Evolutionary conservation across 352 stramenopile species (phyloP).

Genomic region (Phytophthora agathidicida): DNA sequence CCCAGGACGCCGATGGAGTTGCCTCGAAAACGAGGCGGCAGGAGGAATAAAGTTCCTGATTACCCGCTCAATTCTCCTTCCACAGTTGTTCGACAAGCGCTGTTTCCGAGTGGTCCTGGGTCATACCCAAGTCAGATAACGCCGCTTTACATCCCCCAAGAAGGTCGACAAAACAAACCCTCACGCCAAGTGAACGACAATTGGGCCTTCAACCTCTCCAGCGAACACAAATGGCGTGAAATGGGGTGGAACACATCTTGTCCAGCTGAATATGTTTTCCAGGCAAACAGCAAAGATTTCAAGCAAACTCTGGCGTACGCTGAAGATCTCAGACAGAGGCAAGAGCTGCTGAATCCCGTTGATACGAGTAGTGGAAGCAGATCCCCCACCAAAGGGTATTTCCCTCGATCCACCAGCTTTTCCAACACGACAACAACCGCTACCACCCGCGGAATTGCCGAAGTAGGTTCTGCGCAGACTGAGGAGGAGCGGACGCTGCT

Average conservation of each 20-base stretch:
- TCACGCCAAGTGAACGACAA: constrained; percentile 7
- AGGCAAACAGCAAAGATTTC: constrained; percentile 44
- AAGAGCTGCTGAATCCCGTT: constrained; percentile 6
- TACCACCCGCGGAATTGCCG: constrained; percentile 24
- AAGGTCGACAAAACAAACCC: constrained; percentile 17
- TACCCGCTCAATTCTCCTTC: constrained; percentile 43
- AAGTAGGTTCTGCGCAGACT: constrained; percentile 29
- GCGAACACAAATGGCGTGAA: constrained; percentile 58
- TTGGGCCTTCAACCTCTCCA: constrained; percentile 8
- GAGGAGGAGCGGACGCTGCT: constrained; percentile 43
- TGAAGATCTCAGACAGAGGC: constrained; percentile 41
- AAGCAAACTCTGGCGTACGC: constrained; percentile 69
- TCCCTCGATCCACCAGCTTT: constrained; percentile 27
- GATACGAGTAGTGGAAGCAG: neutral
- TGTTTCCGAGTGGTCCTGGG: constrained; percentile 47
- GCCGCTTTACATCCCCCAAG: constrained; percentile 28
- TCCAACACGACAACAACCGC: constrained; percentile 25
- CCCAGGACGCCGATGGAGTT: constrained; percentile 8
- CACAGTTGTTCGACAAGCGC: constrained; percentile 43
- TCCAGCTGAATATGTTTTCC: constrained; percentile 62
- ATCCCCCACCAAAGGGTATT: constrained; percentile 26
- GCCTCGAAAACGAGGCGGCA: constrained; percentile 27
- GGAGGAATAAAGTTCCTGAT: constrained; percentile 37
- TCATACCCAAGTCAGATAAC: constrained; percentile 49
- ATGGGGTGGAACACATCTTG: constrained; percentile 78